Evolutionary conservation across 306 rosid genomes (phyloP), one percentile per base, ranked within the genome.

Genomic region (Cucumis melo): DNA sequence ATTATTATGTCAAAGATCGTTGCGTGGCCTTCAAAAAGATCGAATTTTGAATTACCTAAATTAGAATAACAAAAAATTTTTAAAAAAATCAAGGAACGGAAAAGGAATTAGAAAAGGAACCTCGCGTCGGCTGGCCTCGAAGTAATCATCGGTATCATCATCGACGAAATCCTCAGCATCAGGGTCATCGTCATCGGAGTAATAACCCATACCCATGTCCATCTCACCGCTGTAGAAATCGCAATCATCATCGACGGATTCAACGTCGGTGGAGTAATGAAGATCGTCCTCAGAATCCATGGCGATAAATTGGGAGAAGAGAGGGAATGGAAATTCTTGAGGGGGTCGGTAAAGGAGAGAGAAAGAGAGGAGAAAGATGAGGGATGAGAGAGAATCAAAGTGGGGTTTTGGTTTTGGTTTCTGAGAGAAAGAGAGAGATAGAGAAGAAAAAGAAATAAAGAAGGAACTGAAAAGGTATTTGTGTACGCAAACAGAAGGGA

Each of bases 251-350:
- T 88, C 93, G 32, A 87, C 67, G 36, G 93, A 87, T 65, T 90
- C 96, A 4, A 86, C 44, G 62, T 91, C 97, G 78, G 89, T 80
- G 64, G 98, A 96, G 72, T 90, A 96, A 78, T 87, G 98, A 92
- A 91, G 88, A 84, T 93, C 96, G 54, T 93, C 96, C 39, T 89
- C 96, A 51, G 96, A 89, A 46, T 93, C 97, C 98, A 93, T 71
- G 23, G 75, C 15, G 7, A 15, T 5, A 68, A 24, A 71, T 15
- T 46, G 55, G 54, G 38, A 48, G 20, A 46, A 12, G 55, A 17
- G 56, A 68, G 72, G 51, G 23, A 17, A 27, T 8, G 76, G 17
- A 10, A 73, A 51, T 27, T 19, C 17, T 19, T 27, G 8, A 58
- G 76, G 76, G 60, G 76, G 60, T 72, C 46, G 76, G 76, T 51